Percentiles rank a stretch among this genome's conserved stretches.
phyloP scores from a whole-genome alignment of 306 rosid genomes.

The Cicer yamashitae region DNA sequence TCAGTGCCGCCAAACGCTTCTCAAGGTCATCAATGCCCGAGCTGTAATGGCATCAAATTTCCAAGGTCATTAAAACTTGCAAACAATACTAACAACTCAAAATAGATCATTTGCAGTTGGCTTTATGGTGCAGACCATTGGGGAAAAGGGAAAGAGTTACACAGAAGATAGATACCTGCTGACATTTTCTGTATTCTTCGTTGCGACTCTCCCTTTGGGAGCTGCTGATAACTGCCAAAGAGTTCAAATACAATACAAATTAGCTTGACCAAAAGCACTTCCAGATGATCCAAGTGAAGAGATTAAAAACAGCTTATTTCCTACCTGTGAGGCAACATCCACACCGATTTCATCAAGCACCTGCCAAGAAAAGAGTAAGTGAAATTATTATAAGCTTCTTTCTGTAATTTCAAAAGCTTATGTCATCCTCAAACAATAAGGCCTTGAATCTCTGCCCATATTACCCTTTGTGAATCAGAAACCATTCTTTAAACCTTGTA shows the following conservation, averaged over 20 bases:
- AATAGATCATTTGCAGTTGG: too few relatives aligned
- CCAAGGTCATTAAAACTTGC: conserved; percentile 18
- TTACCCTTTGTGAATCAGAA: conserved; percentile 28
- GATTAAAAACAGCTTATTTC: conserved; percentile 38
- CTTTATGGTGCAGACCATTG: too few relatives aligned
- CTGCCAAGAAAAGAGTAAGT: conserved; percentile 52
- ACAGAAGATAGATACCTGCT: conserved; percentile 66
- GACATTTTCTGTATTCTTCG: conserved; percentile 72
- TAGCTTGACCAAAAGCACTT: conserved; percentile 49
- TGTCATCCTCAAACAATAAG: conserved; percentile 13
- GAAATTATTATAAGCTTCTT: conserved; percentile 42
- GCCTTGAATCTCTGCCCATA: conserved; percentile 7
- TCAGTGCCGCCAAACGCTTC: conserved; percentile 90
- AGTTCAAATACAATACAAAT: conserved; percentile 45
- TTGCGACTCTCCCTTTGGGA: conserved; percentile 86
- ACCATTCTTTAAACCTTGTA: conserved; percentile 38
- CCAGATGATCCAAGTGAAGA: conserved; percentile 17
- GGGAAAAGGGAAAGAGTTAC: neutral
- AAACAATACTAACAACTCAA: neutral
- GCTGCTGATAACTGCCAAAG: conserved; percentile 83
- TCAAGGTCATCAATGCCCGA: conserved; percentile 79
- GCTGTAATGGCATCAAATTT: conserved; percentile 60
- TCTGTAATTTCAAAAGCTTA: conserved; percentile 40
- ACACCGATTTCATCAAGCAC: conserved; percentile 98
- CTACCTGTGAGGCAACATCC: conserved; percentile 94